These are phyloP conservation scores for Xylaria arbuscula DNA, from an alignment of 2,329 filamentous ascomycete genomes.

Conservation along the genomic window DNA sequence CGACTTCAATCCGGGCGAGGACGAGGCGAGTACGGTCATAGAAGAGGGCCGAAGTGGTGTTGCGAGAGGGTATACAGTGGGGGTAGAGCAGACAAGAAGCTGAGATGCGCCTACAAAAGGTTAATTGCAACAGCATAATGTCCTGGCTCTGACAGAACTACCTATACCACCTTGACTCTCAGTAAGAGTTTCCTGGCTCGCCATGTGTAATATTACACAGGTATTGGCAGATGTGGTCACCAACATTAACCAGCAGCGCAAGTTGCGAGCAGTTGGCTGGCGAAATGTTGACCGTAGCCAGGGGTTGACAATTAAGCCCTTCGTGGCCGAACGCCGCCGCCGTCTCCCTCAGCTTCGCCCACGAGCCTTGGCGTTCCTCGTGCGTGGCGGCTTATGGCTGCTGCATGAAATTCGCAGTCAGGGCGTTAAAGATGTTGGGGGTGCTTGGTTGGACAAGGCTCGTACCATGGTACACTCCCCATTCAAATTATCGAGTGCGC, in stretches of 20 bases:
- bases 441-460: neutral
- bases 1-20: conserved; percentile 73
- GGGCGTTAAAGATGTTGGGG: neutral
- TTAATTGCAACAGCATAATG: neutral
- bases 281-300: neutral
- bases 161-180: neutral
- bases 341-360: neutral
- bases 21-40: conserved; percentile 69
- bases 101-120: conserved; percentile 33
- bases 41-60: conserved; percentile 90
- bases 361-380: neutral
- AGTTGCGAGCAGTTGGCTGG: neutral
- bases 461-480: neutral
- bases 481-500: neutral
- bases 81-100: conserved; percentile 60
- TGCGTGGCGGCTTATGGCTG: neutral
- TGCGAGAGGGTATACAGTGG: conserved; percentile 87
- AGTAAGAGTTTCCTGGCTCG: too few species aligned
- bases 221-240: neutral
- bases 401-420: neutral
- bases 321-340: neutral
- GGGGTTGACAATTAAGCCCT: neutral
- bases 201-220: neutral
- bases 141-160: neutral
- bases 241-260: neutral